phyloP scores from a whole-genome alignment of 106 monocot species.

The Dendrobium chrysotoxum region DNA sequence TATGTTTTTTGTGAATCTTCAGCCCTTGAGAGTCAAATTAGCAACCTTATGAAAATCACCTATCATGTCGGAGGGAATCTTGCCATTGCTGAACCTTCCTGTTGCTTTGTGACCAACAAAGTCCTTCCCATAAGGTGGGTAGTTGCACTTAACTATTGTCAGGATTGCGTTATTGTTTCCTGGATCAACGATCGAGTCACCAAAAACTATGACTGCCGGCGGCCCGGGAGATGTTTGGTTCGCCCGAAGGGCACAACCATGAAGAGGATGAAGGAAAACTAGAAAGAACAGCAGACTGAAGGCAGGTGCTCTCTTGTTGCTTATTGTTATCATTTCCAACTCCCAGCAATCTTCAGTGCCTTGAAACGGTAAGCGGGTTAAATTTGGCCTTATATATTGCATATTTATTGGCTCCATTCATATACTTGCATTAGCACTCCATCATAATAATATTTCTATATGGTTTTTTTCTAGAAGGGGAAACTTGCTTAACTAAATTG shows the following conservation, averaged over 20 bases:
- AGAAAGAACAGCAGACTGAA: background rate
- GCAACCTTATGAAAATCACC: slow-evolving; percentile 21
- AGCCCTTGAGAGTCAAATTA: background rate
- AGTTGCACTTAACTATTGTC: slow-evolving; percentile 54
- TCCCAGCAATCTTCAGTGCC: background rate
- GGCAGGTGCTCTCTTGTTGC: background rate
- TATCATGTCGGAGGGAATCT: slow-evolving; percentile 55
- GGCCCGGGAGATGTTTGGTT: background rate
- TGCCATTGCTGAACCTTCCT: slow-evolving; percentile 78
- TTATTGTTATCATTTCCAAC: background rate
- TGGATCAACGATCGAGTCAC: slow-evolving; percentile 79
- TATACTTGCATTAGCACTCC: background rate
- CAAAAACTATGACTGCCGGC: slow-evolving; percentile 59
- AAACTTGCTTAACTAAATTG: background rate
- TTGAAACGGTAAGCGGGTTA: background rate
- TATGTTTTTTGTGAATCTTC: too few relatives aligned
- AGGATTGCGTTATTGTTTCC: slow-evolving; percentile 70
- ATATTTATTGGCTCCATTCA: background rate
- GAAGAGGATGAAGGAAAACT: background rate
- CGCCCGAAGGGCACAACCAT: background rate
- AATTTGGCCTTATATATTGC: background rate
- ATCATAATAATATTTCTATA: background rate
- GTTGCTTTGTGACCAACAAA: slow-evolving; percentile 52
- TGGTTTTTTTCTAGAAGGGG: background rate
- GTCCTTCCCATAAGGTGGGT: slow-evolving; percentile 71